Base-by-base conservation (phyloP, 1,284 basidiomycete species). In the Cerrena zonata region DNA sequence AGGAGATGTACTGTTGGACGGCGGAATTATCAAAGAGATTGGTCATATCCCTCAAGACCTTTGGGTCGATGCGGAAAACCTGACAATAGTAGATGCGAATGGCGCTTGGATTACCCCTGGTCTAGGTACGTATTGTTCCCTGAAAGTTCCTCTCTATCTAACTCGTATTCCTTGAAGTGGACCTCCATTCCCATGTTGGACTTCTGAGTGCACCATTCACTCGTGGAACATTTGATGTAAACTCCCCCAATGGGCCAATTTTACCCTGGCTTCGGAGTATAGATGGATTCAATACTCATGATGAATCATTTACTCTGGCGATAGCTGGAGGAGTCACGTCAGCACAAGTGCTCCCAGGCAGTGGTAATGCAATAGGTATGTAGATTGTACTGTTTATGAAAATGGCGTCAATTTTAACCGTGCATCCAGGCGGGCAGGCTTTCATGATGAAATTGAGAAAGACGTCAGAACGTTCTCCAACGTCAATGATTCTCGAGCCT, bases 101-200 rank as follows among this genome's bases (percentile, higher is more conserved):
- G 80, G 82, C 2, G 75, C 75, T 10, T 86, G 84, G 84, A 72
- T 86, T 21, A 86, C 84, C 1, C 83, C 84, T 52, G 84, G 84
- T 15, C 69, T 84, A 49, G 75, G 80, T 80, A 19, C 23, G 55
- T 48, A 56, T n/a, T 53, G 66, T 54, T 30, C 25, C 45, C 39
- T 24, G 7, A 26, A 13, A 30, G 26, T 49, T 22, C 44, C 30
- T 15, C 12, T 27, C 22, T 5, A 26, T 13, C 36, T 12, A 21
- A 4, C 23, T 15, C 4, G 49, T 48, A 26, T n/a, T 24, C 13
- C n/a, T 34, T 10, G 23, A 48, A 58, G 83, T 91, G 36, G 88
- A 91, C 62, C 69, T 91, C 54, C 84, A 94, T 66, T 88, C 87
- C 1, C 91, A 93, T 62, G 67, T 91, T 19, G 91, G 88, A 1